Evolutionary conservation across 768 basidiomycete genomes (phyloP).

Genomic region (Tulasnella sp.): DNA sequence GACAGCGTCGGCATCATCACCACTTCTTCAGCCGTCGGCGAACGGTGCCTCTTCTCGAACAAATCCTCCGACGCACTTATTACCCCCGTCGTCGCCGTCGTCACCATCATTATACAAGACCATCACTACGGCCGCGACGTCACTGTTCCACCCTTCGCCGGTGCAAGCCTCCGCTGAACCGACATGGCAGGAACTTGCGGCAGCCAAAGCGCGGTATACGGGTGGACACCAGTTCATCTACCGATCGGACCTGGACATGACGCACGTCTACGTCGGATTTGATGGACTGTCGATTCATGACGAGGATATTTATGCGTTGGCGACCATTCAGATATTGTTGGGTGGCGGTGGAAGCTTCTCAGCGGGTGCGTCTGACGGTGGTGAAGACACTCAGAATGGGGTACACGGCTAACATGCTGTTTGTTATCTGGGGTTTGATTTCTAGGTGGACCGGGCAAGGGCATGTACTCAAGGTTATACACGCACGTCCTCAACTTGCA

Average conservation of each 20-base stretch:
- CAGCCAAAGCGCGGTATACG: conserved; percentile 60
- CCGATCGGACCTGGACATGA: conserved; percentile 69
- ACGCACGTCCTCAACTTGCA: conserved; percentile 95
- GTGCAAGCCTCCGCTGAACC: conserved; percentile 27
- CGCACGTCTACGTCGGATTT: conserved; percentile 90
- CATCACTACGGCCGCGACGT: conserved; percentile 42
- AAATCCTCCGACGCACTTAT: conserved; percentile 59
- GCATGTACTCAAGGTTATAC: conserved; percentile 98
- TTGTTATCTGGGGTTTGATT: conserved; percentile 31
- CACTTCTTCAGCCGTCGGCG: not conserved
- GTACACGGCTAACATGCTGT: not conserved
- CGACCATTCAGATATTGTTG: conserved; percentile 91
- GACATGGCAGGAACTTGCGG: conserved; percentile 43
- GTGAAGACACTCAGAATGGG: not conserved
- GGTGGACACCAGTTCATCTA: conserved; percentile 79
- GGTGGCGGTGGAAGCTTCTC: conserved; percentile 98
- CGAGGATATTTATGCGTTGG: conserved; percentile 88
- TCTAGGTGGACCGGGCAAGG: conserved; percentile 92
- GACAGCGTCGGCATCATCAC: conserved; percentile 40
- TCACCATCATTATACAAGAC: conserved; percentile 52
- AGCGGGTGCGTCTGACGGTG: conserved; percentile 57
- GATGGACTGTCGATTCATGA: conserved; percentile 91
- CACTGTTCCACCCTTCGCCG: conserved; percentile 35
- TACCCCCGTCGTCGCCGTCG: conserved; percentile 50
- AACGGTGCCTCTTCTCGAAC: conserved; percentile 41